phyloP scores from a whole-genome alignment of 768 basidiomycete genomes.

The Lactarius sanguifluus region DNA sequence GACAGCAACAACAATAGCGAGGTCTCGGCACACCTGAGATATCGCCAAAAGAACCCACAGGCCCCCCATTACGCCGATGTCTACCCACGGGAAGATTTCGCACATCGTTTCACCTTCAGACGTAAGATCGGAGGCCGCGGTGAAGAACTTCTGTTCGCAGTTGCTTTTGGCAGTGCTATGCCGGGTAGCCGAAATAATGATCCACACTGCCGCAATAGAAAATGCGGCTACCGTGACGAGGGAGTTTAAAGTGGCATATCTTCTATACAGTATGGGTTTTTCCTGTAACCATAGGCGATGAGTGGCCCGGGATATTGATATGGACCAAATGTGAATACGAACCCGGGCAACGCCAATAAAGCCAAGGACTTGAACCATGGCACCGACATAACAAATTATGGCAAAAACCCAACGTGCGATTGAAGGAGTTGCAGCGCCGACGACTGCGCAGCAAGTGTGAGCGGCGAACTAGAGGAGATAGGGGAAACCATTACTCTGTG shows the following conservation, averaged over 20 bases:
- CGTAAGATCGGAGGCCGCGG: constrained; percentile 37
- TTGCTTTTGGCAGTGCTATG: constrained; percentile 68
- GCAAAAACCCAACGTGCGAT: constrained; percentile 75
- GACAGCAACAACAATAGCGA: constrained; percentile 37
- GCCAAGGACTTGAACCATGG: constrained; percentile 76
- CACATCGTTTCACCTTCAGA: constrained; percentile 73
- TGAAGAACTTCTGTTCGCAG: constrained; percentile 64
- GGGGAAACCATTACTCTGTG: constrained; percentile 57
- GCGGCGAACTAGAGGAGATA: constrained; percentile 3
- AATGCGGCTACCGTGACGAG: constrained; percentile 60
- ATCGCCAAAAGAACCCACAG: constrained; percentile 81
- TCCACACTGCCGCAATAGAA: constrained; percentile 76
- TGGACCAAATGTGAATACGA: constrained; percentile 28
- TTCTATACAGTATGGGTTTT: constrained; percentile 58
- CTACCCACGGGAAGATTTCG: constrained; percentile 89
- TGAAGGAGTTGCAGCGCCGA: constrained; percentile 80
- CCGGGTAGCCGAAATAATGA: constrained; percentile 71
- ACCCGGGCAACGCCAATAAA: constrained; percentile 83
- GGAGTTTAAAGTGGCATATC: constrained; percentile 68
- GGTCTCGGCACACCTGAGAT: constrained; percentile 59
- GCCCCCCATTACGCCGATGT: constrained; percentile 87
- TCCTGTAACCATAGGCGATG: constrained; percentile 46
- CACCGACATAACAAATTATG: constrained; percentile 72
- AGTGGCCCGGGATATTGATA: constrained; percentile 1
- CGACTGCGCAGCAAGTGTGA: constrained; percentile 51